Evolutionary conservation across 345 rosid genomes (phyloP).

Genomic region (Citrus trifoliata): DNA sequence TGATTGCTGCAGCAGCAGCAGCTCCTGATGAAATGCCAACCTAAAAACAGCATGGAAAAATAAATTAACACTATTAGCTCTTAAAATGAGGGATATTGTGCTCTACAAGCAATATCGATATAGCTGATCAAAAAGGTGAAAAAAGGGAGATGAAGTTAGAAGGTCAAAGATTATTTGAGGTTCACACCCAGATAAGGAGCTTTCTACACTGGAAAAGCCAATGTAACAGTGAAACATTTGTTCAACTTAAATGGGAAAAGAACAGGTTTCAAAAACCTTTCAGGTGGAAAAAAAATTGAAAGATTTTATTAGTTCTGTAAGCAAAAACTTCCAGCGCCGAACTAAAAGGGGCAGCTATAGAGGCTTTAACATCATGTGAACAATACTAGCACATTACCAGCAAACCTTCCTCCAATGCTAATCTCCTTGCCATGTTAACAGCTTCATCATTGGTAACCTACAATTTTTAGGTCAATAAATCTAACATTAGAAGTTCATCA

Average conservation of each 20-base stretch:
- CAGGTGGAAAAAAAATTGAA: background rate
- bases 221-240: background rate
- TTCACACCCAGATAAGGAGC: background rate
- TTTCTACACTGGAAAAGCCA: background rate
- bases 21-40: slow-evolving; percentile 98
- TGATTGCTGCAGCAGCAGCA: slow-evolving; percentile 87
- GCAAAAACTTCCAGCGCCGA: background rate
- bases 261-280: background rate
- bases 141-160: background rate
- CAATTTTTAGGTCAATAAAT: slow-evolving; percentile 13
- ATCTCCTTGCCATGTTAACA: slow-evolving; percentile 83
- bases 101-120: background rate
- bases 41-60: slow-evolving; percentile 27
- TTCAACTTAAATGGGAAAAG: background rate
- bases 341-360: background rate
- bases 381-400: slow-evolving; percentile 53
- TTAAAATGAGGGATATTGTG: background rate
- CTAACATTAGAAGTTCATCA: background rate
- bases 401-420: slow-evolving; percentile 89
- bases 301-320: background rate
- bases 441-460: slow-evolving; percentile 83
- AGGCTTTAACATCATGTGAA: background rate
- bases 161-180: background rate
- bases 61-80: background rate
- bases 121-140: background rate